A percentile compares a stretch with the other conserved stretches of the same genome.
Evolutionary conservation across 2,329 filamentous ascomycete species (phyloP).

Genomic region (Didymella keratinophila): DNA sequence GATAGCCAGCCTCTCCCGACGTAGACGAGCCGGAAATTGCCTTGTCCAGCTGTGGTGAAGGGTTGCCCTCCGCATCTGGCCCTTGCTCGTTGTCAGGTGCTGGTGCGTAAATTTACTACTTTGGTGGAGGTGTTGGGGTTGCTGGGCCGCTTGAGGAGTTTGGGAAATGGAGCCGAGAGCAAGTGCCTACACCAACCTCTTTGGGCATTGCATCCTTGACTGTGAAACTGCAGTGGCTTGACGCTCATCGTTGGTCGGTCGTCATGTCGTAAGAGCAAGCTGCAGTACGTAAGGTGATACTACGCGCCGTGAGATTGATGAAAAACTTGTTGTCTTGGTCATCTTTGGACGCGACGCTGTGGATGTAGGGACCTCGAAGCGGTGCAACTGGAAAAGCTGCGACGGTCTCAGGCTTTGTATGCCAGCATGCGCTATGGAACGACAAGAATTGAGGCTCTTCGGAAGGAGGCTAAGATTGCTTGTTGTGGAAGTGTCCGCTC

Average conservation of each 20-base stretch:
- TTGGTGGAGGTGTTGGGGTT: conserved; percentile 22
- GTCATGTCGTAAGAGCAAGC: conserved; percentile 1
- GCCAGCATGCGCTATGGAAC: not conserved
- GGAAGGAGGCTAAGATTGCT: conserved; percentile 8
- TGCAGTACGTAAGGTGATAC: conserved; percentile 20
- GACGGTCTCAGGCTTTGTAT: not conserved
- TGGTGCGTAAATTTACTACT: conserved; percentile 26
- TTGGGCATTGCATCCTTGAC: conserved; percentile 8
- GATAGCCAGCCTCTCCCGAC: conserved; percentile 5
- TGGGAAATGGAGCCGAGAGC: conserved; percentile 8
- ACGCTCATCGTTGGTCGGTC: not conserved
- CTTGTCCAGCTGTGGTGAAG: conserved; percentile 5
- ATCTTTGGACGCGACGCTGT: not conserved
- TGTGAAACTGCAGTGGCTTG: conserved; percentile 15
- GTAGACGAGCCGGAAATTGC: conserved; percentile 17
- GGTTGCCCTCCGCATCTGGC: conserved; percentile 4
- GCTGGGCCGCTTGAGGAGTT: conserved; percentile 9
- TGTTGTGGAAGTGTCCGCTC: conserved; percentile 1
- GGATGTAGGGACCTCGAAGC: not conserved
- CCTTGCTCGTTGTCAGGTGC: conserved; percentile 16
- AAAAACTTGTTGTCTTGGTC: not conserved
- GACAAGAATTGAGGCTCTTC: conserved; percentile 7
- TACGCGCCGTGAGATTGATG: not conserved
- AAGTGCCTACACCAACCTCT: conserved; percentile 8
- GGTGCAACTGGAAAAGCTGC: not conserved